Percentiles rank a stretch among this genome's conserved stretches.
Evolutionary conservation across 2,329 filamentous ascomycete species (phyloP).

Genomic region (Diaporthe batatas): DNA sequence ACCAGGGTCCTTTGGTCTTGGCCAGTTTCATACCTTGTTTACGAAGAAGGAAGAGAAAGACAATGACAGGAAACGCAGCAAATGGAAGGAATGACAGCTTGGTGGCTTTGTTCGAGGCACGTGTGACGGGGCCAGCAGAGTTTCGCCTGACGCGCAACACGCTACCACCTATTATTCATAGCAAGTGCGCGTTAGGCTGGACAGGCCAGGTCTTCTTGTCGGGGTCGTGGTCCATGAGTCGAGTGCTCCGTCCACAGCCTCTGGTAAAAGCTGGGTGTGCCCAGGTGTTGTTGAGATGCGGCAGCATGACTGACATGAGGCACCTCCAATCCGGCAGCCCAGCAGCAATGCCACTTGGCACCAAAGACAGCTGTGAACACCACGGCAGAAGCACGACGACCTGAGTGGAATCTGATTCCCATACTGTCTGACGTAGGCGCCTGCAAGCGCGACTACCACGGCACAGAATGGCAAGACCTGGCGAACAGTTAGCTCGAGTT

Average conservation of each 20-base stretch:
- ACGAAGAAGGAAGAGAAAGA: neutral
- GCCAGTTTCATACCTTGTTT: neutral
- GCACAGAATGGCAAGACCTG: neutral
- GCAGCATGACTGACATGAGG: neutral
- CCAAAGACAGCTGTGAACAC: neutral
- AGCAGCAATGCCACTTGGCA: conserved; percentile 9
- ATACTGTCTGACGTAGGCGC: neutral
- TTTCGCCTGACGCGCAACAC: neutral
- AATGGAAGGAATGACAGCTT: neutral
- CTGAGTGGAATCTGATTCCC: neutral
- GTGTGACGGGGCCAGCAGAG: no score
- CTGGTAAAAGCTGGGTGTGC: no score
- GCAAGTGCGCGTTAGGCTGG: neutral
- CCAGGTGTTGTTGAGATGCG: neutral
- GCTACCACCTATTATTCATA: neutral
- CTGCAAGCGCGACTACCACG: neutral
- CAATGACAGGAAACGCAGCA: neutral
- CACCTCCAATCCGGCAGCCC: neutral
- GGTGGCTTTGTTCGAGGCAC: neutral
- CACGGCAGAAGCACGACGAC: neutral
- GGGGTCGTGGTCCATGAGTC: neutral
- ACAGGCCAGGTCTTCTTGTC: neutral
- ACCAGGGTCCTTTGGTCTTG: neutral
- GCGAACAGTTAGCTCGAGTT: conserved; percentile 11
- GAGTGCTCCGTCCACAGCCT: neutral